Evolutionary conservation across 2,329 filamentous ascomycete species (phyloP).

Genomic region (Ceratocystis diversiconidia): DNA sequence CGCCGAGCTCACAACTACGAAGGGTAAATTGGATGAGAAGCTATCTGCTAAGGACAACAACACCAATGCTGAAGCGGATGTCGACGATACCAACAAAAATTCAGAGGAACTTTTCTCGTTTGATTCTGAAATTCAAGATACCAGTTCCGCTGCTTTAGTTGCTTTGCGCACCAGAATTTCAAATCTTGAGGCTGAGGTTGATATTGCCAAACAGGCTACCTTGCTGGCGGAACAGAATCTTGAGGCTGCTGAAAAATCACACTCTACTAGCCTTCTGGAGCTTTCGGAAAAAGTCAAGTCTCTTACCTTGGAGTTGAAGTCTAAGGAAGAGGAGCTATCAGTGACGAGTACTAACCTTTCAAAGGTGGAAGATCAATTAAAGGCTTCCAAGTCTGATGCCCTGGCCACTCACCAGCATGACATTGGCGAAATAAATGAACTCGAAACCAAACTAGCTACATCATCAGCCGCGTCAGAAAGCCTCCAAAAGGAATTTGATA

Average conservation of each 20-base stretch:
- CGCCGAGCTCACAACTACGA: slow-evolving; percentile 34
- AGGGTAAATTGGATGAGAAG: slow-evolving; percentile 21
- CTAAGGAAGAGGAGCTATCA: slow-evolving; percentile 20
- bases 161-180: slow-evolving; percentile 55
- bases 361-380: slow-evolving; percentile 20
- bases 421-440: slow-evolving; percentile 26
- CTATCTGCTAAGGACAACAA: slow-evolving; percentile 15
- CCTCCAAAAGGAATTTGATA: slow-evolving; percentile 30
- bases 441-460: slow-evolving; percentile 26
- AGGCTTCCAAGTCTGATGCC: slow-evolving; percentile 13
- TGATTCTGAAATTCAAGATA: slow-evolving; percentile 70
- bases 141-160: slow-evolving; percentile 55
- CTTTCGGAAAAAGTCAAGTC: slow-evolving; percentile 29
- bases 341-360: background rate
- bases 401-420: slow-evolving; percentile 25
- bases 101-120: slow-evolving; percentile 70
- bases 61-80: slow-evolving; percentile 26
- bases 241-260: slow-evolving; percentile 51
- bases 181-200: slow-evolving; percentile 54
- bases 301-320: slow-evolving; percentile 33
- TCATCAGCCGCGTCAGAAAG: slow-evolving; percentile 26
- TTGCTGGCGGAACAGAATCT: slow-evolving; percentile 51
- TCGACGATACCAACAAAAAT: slow-evolving; percentile 24
- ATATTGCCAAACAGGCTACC: slow-evolving; percentile 55
- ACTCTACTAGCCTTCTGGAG: slow-evolving; percentile 29